Conservation (phyloP, 2,329 filamentous ascomycete genomes). For the Neofusicoccum parvum region DNA sequence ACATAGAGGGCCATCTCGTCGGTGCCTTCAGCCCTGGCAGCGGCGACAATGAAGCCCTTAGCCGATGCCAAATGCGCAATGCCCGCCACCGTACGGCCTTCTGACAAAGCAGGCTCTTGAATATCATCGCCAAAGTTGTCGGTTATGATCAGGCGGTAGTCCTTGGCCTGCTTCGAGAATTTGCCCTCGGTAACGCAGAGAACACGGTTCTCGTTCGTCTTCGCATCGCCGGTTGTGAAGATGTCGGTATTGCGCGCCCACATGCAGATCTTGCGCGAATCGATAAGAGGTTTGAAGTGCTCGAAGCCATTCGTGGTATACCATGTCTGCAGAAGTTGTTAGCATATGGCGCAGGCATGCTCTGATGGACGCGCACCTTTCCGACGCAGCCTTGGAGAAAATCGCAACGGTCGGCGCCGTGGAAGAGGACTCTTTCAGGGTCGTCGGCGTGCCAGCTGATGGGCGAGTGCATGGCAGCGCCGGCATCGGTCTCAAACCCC, state of each 20-base stretch:
- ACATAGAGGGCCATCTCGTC: conserved; percentile 92
- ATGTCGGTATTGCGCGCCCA: conserved; percentile 80
- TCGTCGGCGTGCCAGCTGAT: conserved; percentile 83
- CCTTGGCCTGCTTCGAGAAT: conserved; percentile 69
- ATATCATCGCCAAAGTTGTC: conserved; percentile 68
- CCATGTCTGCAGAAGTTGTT: conserved; percentile 43
- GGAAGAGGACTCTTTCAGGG: conserved; percentile 82
- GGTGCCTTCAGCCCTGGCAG: conserved; percentile 75
- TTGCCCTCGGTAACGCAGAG: conserved; percentile 78
- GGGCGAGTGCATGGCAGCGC: conserved; percentile 59
- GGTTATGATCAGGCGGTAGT: conserved; percentile 78
- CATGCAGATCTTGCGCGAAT: conserved; percentile 73
- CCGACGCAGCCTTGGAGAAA: conserved; percentile 42
- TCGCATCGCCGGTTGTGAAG: conserved; percentile 70
- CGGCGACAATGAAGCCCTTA: conserved; percentile 84
- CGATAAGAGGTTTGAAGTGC: conserved; percentile 64
- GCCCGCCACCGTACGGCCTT: conserved; percentile 72
- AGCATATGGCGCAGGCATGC: conserved; percentile 31
- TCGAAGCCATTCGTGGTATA: conserved; percentile 90
- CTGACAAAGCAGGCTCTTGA: conserved; percentile 73
- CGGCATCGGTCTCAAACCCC: conserved; percentile 63
- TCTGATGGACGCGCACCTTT: conserved; percentile 67
- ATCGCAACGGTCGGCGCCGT: conserved; percentile 48
- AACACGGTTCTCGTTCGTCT: conserved; percentile 69
- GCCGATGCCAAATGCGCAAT: conserved; percentile 80